Percentiles rank a stretch among this genome's conserved stretches.
Evolutionary conservation across 371 early-diverging fungal genomes (phyloP).

Genomic region (Rhizopus sp.): DNA sequence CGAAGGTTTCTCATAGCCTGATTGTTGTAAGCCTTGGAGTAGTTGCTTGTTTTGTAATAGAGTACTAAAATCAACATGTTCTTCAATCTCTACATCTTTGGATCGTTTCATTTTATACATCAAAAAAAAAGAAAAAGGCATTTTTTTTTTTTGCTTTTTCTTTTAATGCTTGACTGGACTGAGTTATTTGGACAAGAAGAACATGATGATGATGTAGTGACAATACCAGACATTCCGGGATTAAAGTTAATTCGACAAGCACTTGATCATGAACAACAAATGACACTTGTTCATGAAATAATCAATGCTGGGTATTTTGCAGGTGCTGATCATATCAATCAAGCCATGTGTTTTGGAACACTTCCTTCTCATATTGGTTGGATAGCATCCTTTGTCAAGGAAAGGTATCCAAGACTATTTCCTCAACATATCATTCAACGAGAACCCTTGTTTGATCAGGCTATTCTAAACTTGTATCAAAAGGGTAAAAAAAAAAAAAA

Average conservation of each 20-base stretch:
- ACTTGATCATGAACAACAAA: slow-evolving; percentile 39
- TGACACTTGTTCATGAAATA: slow-evolving; percentile 29
- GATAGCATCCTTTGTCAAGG: slow-evolving; percentile 17
- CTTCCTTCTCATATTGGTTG: slow-evolving; percentile 27
- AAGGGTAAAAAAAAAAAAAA: slow-evolving; percentile 28
- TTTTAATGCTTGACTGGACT: slow-evolving; percentile 25
- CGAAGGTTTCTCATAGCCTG: slow-evolving; percentile 72
- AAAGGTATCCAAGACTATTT: slow-evolving; percentile 23
- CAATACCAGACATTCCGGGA: slow-evolving; percentile 28
- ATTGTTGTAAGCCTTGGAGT: slow-evolving; percentile 51
- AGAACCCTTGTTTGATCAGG: slow-evolving; percentile 48
- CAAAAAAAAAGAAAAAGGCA: not conserved
- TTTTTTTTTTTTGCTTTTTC: not conserved
- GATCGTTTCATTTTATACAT: slow-evolving; percentile 35
- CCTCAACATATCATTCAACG: slow-evolving; percentile 23
- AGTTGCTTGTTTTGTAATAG: slow-evolving; percentile 52
- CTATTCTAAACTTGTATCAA: slow-evolving; percentile 44
- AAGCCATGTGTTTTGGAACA: slow-evolving; percentile 48
- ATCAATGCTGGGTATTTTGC: slow-evolving; percentile 29
- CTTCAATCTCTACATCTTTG: slow-evolving; percentile 59
- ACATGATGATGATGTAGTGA: slow-evolving; percentile 11
- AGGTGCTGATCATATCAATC: slow-evolving; percentile 21
- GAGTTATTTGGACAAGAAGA: slow-evolving; percentile 41
- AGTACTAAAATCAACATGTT: slow-evolving; percentile 60
- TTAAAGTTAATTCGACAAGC: slow-evolving; percentile 27